Conservation (phyloP, 345 rosid species). For the Eucalyptus caleyi region DNA sequence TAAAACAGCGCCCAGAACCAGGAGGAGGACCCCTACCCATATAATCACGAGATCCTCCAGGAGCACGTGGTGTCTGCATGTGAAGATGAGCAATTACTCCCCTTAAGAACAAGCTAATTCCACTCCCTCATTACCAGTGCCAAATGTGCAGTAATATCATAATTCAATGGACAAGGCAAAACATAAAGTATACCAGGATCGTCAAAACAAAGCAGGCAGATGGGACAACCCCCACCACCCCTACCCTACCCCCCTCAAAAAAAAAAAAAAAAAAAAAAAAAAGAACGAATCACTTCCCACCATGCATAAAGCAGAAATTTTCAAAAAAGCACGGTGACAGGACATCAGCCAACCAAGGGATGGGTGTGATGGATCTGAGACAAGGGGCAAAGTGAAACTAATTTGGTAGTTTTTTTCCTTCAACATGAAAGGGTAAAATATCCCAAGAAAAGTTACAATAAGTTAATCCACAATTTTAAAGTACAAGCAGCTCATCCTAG, state of each 20-base stretch:
- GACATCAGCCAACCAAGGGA: background rate
- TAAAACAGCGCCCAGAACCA: conserved; percentile 93
- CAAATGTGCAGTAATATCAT: background rate
- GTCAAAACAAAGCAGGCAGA: background rate
- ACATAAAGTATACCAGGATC: background rate
- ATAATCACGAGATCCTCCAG: conserved; percentile 66
- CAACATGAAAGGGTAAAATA: background rate
- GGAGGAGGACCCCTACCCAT: conserved; percentile 94
- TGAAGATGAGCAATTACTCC: background rate
- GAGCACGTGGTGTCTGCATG: conserved; percentile 73
- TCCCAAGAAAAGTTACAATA: background rate
- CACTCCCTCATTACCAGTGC: background rate
- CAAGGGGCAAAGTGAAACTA: background rate
- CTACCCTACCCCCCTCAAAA: background rate
- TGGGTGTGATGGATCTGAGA: background rate
- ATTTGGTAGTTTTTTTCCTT: background rate
- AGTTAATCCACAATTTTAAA: background rate
- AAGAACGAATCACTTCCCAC: background rate
- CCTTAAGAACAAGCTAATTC: background rate
- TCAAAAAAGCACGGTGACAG: background rate
- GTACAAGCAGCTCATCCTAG: background rate
- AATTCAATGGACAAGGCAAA: background rate
- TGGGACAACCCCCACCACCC: background rate
- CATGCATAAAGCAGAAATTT: background rate
- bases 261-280: background rate